Percentiles rank a stretch among this genome's conserved stretches.
Conservation (phyloP, 192 early-diverging fungal species). For the Paraglomus occultum region DNA sequence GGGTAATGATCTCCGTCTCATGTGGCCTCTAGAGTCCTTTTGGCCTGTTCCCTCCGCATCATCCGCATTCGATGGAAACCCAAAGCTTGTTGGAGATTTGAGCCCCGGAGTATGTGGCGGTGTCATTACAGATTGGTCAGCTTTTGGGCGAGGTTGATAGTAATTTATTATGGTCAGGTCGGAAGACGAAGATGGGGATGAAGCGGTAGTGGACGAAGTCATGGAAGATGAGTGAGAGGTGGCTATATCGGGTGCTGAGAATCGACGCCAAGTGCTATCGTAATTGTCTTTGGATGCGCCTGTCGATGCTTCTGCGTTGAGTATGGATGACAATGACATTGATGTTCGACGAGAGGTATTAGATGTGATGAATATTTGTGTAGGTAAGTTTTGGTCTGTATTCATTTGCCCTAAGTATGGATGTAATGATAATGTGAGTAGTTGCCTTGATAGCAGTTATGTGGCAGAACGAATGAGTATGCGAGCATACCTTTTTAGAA, state of each 20-base stretch:
- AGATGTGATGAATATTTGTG: background rate
- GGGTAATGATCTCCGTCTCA: no score
- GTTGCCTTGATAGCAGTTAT: no score
- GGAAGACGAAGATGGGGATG: background rate
- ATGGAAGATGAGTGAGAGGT: background rate
- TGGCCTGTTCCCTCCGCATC: background rate
- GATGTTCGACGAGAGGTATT: slow-evolving; percentile 2
- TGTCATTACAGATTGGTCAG: background rate
- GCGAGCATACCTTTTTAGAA: no score
- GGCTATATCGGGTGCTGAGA: slow-evolving; percentile 10
- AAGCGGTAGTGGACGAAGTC: background rate
- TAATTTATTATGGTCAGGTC: background rate
- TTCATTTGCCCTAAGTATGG: no score
- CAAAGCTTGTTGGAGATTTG: slow-evolving; percentile 17
- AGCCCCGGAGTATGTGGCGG: slow-evolving; percentile 7
- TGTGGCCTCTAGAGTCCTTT: no score
- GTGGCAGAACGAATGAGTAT: no score
- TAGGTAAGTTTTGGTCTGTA: no score
- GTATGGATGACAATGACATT: slow-evolving; percentile 15
- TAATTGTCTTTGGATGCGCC: background rate
- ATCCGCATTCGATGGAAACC: slow-evolving; percentile 5
- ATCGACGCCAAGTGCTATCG: slow-evolving; percentile 19
- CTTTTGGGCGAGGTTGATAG: background rate
- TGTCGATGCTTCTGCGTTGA: background rate
- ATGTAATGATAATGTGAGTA: no score